A percentile compares a stretch with the other conserved stretches of the same genome.
Conservation (phyloP, 2,329 filamentous ascomycete species). For the Pseudocercospora cruenta region DNA sequence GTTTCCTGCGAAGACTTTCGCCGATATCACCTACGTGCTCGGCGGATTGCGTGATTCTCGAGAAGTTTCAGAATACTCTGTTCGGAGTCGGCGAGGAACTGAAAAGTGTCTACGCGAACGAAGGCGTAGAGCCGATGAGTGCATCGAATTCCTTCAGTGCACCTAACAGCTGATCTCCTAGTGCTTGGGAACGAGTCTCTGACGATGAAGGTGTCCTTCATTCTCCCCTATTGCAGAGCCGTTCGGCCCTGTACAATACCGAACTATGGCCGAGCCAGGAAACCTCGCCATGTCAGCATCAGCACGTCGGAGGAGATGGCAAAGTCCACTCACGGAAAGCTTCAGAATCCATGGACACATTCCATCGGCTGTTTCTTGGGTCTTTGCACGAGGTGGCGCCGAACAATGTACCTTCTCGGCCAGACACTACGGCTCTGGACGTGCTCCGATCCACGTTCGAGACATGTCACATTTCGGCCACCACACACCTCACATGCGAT, state of each 20-base stretch:
- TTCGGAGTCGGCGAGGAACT: constrained; percentile 28
- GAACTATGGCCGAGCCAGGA: neutral
- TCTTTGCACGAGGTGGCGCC: neutral
- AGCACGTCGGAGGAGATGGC: neutral
- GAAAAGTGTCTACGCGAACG: constrained; percentile 31
- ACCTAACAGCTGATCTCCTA: constrained; percentile 2
- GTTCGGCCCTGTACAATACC: neutral
- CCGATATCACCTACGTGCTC: constrained; percentile 74
- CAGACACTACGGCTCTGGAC: neutral
- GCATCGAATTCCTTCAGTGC: constrained; percentile 30
- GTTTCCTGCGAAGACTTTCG: constrained; percentile 70
- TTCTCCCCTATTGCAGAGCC: no score
- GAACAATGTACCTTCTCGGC: neutral
- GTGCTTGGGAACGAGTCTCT: neutral
- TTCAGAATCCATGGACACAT: neutral
- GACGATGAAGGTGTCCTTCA: neutral
- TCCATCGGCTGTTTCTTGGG: neutral
- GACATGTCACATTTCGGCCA: neutral
- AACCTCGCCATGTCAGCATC: neutral
- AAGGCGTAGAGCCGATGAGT: constrained; percentile 31
- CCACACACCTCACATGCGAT: neutral
- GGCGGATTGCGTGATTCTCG: constrained; percentile 75
- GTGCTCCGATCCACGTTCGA: neutral
- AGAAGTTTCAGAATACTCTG: constrained; percentile 50
- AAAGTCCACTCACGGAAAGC: neutral